Base-by-base conservation (phyloP, 306 rosid genomes). In the Prunus kanzakura region DNA sequence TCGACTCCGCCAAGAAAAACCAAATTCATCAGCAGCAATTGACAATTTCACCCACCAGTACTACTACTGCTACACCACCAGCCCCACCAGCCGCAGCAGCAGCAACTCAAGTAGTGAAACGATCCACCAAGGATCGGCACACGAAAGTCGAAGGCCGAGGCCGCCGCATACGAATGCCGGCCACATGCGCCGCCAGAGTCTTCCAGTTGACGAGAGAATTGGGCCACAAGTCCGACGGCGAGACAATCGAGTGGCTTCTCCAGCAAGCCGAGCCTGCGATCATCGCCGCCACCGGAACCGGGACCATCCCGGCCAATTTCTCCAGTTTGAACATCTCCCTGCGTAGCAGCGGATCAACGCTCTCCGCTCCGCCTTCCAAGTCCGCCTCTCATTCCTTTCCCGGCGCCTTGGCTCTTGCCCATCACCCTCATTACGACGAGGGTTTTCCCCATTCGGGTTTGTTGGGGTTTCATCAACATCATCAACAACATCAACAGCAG, bases 261-360 rank as follows among this genome's bases (percentile, higher is more conserved):
- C 98, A 93, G 66, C 98, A 93, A 70, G 98, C 98, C 0, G 98
- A 93, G 72, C 96, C 88, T 0, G 97, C 98, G 0, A 93, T 93
- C 74, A 83, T 91, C 65, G 91, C 96, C 2, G 81, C 97, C 57
- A 93, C 98, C 1, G 98, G 98, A 0, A 93, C 97, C 3, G 98
- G 98, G 10, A 93, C 98, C 0, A 89, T 93, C 49, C 98, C 98
- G 0, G 98, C 98, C 1, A 93, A 93, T 73, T 93, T 89, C 85
- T 93, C 98, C 0, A 85, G 85, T 2, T 81, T 93, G 13, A 93
- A 88, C 76, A 90, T 93, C 45, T 93, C 98, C 1, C 86, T 93
- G n/a, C 84, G 98, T 0, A 89, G 90, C 75, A 89, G 88, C 46
- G 92, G 92, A 12, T 84, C 98, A 19, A 89, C 93, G 13, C 86